phyloP scores from a whole-genome alignment of 257 asterid genomes.

The Lycium barbarum region DNA sequence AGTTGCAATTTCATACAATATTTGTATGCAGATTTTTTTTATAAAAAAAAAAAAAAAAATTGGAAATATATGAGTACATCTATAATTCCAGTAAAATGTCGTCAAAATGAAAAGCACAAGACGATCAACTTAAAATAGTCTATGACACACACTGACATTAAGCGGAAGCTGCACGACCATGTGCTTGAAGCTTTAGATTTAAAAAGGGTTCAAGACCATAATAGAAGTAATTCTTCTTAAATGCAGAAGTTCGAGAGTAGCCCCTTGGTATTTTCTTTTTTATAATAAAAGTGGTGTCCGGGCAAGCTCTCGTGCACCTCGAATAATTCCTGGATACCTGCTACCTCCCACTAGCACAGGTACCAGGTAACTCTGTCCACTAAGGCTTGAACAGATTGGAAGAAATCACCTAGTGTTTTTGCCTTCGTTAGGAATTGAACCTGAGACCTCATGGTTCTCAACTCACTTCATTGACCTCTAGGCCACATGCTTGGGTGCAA shows the following conservation, averaged over 20 bases:
- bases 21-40: neutral
- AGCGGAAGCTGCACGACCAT: neutral
- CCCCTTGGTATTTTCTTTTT: neutral
- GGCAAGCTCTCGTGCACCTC: too few species aligned
- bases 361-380: too few species aligned
- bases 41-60: neutral
- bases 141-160: constrained; percentile 6
- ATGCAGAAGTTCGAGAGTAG: neutral
- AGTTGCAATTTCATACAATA: neutral
- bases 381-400: too few species aligned
- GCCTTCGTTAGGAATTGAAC: too few species aligned
- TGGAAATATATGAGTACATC: neutral
- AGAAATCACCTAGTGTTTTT: too few species aligned
- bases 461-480: too few species aligned
- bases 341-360: too few species aligned
- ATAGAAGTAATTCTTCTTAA: constrained; percentile 18
- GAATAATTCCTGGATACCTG: too few species aligned
- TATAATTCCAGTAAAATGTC: neutral
- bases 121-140: neutral
- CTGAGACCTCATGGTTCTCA: too few species aligned
- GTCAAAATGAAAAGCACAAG: neutral
- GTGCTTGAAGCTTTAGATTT: constrained; percentile 9
- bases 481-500: too few species aligned
- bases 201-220: neutral
- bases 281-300: too few species aligned